A percentile compares a stretch with the other conserved stretches of the same genome.
Conservation (phyloP, 2,329 filamentous ascomycete species). For the Parascedosporium putredinis region DNA sequence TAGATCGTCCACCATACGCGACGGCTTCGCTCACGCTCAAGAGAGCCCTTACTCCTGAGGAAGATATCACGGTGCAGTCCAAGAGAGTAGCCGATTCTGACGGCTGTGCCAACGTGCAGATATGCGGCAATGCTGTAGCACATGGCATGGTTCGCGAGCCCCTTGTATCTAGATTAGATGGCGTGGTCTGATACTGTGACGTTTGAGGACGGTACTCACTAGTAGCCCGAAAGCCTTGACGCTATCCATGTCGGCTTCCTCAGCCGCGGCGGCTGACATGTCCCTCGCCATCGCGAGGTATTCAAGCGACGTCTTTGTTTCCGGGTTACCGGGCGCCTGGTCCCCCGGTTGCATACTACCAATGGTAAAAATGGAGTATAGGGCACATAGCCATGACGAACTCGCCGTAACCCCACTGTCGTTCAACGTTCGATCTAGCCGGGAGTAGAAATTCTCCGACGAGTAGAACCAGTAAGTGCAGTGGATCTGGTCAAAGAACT, state of each 20-base stretch:
- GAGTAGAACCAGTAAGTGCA: conserved; percentile 4
- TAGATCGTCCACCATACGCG: conserved; percentile 6
- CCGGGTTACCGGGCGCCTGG: background rate
- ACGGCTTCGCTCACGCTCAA: conserved; percentile 3
- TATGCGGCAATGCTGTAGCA: conserved; percentile 5
- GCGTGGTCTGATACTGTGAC: too few species aligned
- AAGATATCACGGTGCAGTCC: conserved; percentile 5
- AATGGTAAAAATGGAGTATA: conserved; percentile 4
- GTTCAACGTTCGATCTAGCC: background rate
- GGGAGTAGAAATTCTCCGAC: conserved; percentile 2
- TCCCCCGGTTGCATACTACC: background rate
- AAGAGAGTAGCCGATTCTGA: conserved; percentile 2
- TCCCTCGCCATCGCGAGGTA: conserved; percentile 1
- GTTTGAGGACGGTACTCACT: background rate
- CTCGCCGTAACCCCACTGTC: background rate
- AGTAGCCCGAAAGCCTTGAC: background rate
- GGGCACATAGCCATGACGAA: conserved; percentile 2
- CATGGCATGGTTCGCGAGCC: conserved; percentile 1
- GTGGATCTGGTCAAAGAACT: conserved; percentile 6
- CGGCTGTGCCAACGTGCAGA: background rate
- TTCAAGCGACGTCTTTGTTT: background rate
- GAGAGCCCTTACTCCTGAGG: conserved; percentile 1
- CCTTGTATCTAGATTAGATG: too few species aligned
- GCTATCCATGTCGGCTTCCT: conserved; percentile 3
- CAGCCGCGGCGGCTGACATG: background rate